These are phyloP conservation scores for Starmerella asiatica DNA, from an alignment of 805 yeast species.

Conservation along the genomic window DNA sequence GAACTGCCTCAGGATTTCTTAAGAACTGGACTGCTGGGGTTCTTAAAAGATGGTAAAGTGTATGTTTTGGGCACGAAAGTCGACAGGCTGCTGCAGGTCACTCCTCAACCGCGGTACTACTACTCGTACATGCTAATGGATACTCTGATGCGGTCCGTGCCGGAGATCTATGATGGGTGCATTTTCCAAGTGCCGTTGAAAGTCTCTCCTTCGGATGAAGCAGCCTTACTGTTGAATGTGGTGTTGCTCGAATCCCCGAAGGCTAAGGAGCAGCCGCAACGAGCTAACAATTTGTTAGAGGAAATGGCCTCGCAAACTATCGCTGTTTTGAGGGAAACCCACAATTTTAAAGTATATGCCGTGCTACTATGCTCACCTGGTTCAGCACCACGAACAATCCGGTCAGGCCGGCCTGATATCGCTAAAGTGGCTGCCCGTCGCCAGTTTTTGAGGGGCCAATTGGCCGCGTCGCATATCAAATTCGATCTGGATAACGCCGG, in stretches of 20 bases:
- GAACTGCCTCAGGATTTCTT: slow-evolving; percentile 62
- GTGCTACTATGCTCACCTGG: slow-evolving; percentile 68
- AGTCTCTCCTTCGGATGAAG: slow-evolving; percentile 25
- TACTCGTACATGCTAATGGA: slow-evolving; percentile 79
- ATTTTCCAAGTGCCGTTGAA: slow-evolving; percentile 71
- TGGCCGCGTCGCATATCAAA: slow-evolving; percentile 68
- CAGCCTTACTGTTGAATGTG: slow-evolving; percentile 63
- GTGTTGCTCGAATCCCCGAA: slow-evolving; percentile 66
- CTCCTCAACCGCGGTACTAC: slow-evolving; percentile 39
- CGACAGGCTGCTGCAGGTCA: slow-evolving; percentile 47
- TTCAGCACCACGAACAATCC: slow-evolving; percentile 65
- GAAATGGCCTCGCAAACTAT: slow-evolving; percentile 37
- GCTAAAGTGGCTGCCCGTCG: slow-evolving; percentile 80
- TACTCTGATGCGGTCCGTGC: slow-evolving; percentile 66
- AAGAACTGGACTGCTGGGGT: slow-evolving; percentile 84
- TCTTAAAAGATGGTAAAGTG: slow-evolving; percentile 72
- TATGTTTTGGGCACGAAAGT: slow-evolving; percentile 83
- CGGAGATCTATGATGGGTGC: slow-evolving; percentile 76
- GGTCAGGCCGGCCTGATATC: slow-evolving; percentile 80
- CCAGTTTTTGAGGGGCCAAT: slow-evolving; percentile 61
- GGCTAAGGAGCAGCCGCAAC: slow-evolving; percentile 28
- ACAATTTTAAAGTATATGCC: slow-evolving; percentile 68
- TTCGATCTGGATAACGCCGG: slow-evolving; percentile 51
- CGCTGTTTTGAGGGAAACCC: slow-evolving; percentile 39
- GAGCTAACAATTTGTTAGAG: slow-evolving; percentile 38